Conservation (phyloP, 2,329 filamentous ascomycete genomes). For the Stemphylium beticola region DNA sequence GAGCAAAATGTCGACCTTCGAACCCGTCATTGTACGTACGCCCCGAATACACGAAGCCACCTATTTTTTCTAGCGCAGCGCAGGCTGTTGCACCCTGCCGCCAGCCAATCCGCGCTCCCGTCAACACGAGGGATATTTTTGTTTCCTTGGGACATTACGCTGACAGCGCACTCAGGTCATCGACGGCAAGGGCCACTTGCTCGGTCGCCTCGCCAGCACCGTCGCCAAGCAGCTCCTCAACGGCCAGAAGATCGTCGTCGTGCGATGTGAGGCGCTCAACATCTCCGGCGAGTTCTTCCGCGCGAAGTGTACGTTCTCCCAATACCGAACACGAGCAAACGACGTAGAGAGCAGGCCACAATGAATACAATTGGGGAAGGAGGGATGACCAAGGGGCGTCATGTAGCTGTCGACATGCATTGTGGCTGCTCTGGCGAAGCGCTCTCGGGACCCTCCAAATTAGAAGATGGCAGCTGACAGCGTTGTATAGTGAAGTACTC, state of each 20-base stretch:
- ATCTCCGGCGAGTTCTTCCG: constrained; percentile 99
- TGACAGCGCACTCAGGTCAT: constrained; percentile 67
- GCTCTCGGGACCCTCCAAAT: constrained; percentile 3
- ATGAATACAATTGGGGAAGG: constrained; percentile 6
- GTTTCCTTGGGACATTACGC: constrained; percentile 22
- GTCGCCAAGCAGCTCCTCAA: constrained; percentile 99
- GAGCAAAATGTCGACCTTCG: constrained; percentile 69
- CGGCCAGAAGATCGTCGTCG: constrained; percentile 99
- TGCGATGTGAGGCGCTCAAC: constrained; percentile 99
- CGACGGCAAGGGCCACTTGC: constrained; percentile 99
- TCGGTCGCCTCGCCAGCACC: constrained; percentile 97
- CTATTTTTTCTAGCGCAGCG: not conserved
- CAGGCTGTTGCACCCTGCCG: constrained; percentile 18
- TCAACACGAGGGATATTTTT: constrained; percentile 8
- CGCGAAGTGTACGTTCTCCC: constrained; percentile 89
- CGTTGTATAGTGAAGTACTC: constrained; percentile 93
- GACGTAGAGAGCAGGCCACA: constrained; percentile 25
- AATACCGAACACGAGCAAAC: constrained; percentile 16
- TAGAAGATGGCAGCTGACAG: constrained; percentile 37
- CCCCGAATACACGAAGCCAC: constrained; percentile 22
- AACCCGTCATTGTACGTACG: constrained; percentile 67
- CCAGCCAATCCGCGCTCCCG: constrained; percentile 12
- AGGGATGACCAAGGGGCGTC: not conserved
- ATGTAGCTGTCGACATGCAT: constrained; percentile 1
- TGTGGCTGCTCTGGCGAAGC: constrained; percentile 20